These are phyloP conservation scores for Mycosphaerelloides madeirae DNA, from an alignment of 2,329 filamentous ascomycete species.

Conservation along the genomic window DNA sequence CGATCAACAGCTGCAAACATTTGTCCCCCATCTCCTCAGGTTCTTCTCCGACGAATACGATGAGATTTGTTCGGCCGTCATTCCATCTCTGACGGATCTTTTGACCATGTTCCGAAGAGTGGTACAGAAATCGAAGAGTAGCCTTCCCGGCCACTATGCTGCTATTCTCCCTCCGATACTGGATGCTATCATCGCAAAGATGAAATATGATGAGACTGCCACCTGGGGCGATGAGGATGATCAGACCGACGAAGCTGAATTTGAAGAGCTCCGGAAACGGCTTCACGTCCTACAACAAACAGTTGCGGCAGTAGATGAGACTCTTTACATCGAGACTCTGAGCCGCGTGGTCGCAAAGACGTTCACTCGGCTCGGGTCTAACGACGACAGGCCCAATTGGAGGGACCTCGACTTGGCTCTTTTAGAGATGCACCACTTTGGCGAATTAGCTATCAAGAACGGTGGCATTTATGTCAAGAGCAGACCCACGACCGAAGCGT, in stretches of 20 bases:
- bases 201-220: constrained; percentile 94
- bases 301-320: constrained; percentile 82
- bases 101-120: constrained; percentile 85
- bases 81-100: constrained; percentile 86
- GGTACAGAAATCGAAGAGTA: constrained; percentile 55
- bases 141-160: constrained; percentile 69
- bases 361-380: constrained; percentile 72
- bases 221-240: constrained; percentile 92
- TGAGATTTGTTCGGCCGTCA: constrained; percentile 93
- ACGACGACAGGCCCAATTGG: constrained; percentile 78
- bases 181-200: constrained; percentile 88
- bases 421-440: constrained; percentile 93
- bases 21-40: constrained; percentile 79
- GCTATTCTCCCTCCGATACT: constrained; percentile 81
- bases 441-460: constrained; percentile 85
- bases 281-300: constrained; percentile 89
- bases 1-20: constrained; percentile 74
- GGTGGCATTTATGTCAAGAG: constrained; percentile 83
- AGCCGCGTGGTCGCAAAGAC: constrained; percentile 84
- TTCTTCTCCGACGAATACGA: constrained; percentile 99
- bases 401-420: constrained; percentile 89
- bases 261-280: constrained; percentile 86
- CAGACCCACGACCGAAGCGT: constrained; percentile 71
- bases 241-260: constrained; percentile 94
- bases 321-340: constrained; percentile 80